Evolutionary conservation across 108 stramenopile genomes (phyloP), one percentile per base, ranked within the genome.

Genomic region (Schizochytrium sp.): DNA sequence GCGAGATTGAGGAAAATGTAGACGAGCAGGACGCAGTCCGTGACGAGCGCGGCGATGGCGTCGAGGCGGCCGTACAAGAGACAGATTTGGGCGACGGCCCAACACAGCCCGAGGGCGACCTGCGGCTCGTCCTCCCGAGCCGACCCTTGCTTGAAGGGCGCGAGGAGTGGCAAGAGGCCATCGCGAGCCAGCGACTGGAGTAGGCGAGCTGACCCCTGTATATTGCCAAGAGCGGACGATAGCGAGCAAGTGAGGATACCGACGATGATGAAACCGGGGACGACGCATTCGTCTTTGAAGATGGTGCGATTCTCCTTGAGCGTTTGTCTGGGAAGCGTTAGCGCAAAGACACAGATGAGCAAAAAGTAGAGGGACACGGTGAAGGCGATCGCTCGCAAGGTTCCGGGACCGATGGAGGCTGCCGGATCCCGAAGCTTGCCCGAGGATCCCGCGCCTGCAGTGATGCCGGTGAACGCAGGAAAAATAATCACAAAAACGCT

Each of bases 401-500:
- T 90, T 4, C 90, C 90, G 10, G 28, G 6, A 0, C 71, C 71
- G 19, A 90, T 90, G 44, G 60, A 43, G 12, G 59, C 63, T 23
- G 48, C 87, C 14, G 90, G 90, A 34, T 59, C 58, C 58, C 34
- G 34, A 5, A 90, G 72, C 51, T 90, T 87, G 57, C 90, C 90
- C 16, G 57, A 59, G 28, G 87, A 87, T 41, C 63, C 87, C 72
- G 89, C 89, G 47, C 89, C 89, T 21, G 88, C 44, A 18, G 72
- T 71, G 5, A 87, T 87, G 2, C 89, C 89, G 10, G 90, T 90
- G 57, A 88, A 16, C 21, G 90, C 90, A 5, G 90, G 90, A 87
- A 90, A 90, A 34, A 90, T 43, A 29, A 90, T 47, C 23, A 71
- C 53, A 44, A 90, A 60, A 53, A 60, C 87, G 12, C 23, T 63